These are phyloP conservation scores for Teratosphaeria zuluensis DNA, from an alignment of 2,329 filamentous ascomycete species.

Conservation along the genomic window DNA sequence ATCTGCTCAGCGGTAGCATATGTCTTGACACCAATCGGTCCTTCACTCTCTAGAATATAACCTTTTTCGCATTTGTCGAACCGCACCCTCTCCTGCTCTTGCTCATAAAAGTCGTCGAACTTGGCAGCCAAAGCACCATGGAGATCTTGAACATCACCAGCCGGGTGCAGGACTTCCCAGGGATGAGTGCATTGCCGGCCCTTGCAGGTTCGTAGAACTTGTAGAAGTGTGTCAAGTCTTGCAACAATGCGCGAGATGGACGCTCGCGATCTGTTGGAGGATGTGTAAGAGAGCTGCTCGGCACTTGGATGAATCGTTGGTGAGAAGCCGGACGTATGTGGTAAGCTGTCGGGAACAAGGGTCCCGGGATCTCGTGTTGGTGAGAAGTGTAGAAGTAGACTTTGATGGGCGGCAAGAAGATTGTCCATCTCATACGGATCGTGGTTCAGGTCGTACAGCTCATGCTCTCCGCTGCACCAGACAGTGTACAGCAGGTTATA, in stretches of 20 bases:
- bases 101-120: conserved; percentile 25
- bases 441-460: conserved; percentile 47
- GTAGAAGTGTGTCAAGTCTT: conserved; percentile 24
- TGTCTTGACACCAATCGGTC: conserved; percentile 28
- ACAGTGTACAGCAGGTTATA: conserved; percentile 59
- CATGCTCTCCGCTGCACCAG: conserved; percentile 59
- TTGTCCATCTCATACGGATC: conserved; percentile 18
- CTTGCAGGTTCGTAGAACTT: conserved; percentile 27
- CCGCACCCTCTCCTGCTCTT: conserved; percentile 33
- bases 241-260: conserved; percentile 7
- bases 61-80: conserved; percentile 48
- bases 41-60: conserved; percentile 48
- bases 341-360: background rate
- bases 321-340: no score
- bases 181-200: conserved; percentile 20
- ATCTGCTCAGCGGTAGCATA: background rate
- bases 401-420: conserved; percentile 1
- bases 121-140: conserved; percentile 15
- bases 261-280: background rate
- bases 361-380: background rate
- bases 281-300: background rate
- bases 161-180: conserved; percentile 24
- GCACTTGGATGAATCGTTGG: no score
- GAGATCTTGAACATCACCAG: conserved; percentile 17
- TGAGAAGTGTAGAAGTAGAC: background rate